Evolutionary conservation across 164 flowering plant genomes (phyloP), one percentile per base, ranked within the genome.

Genomic region (Dillenia suffruticosa): DNA sequence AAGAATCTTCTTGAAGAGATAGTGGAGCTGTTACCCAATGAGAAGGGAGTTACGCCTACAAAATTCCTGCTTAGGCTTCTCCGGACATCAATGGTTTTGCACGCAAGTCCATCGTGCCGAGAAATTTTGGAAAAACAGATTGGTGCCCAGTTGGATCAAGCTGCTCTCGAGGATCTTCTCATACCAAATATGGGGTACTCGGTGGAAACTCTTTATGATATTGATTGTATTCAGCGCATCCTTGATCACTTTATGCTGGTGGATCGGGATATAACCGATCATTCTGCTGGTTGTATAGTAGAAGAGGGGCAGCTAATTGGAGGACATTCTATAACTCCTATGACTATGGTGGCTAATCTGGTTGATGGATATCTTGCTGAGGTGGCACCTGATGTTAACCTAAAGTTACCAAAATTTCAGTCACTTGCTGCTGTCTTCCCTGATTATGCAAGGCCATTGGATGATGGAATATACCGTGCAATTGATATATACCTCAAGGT

Each of bases 401-500:
- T 87, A 69, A 85, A 84, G 71, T 62, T 77, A 49, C 70, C 74
- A 1, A 87, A 85, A 51, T 89, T 89, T 73, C 93, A 82, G 75
- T 65, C 85, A 0, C 83, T 87, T 15, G 96, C 88, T 55, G 86
- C 81, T 54, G 76, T 59, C 9, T 76, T 89, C 51, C 96, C 96
- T 53, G 96, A 89, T 15, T 82, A 78, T 80, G 93, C 91, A 26
- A 83, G 96, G 69, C 75, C 81, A 12, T 68, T 82, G 6, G 84
- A 85, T 70, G 93, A 89, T 79, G 96, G 88, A 53, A 74, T 89
- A 44, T 89, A 89, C 78, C 89, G 86, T 26, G 92, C 93, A 3
- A 81, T 89, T 44, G 96, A 87, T 58, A 80, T 87, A 72, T 89
- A 79, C 68, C 84, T 89, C 50, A 87, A 89, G 93, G 96, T 89